A percentile compares a stretch with the other conserved stretches of the same genome.
These are phyloP conservation scores for Aspergillus sclerotiicarbonarius DNA, from an alignment of 495 filamentous ascomycete species.

Conservation along the genomic window DNA sequence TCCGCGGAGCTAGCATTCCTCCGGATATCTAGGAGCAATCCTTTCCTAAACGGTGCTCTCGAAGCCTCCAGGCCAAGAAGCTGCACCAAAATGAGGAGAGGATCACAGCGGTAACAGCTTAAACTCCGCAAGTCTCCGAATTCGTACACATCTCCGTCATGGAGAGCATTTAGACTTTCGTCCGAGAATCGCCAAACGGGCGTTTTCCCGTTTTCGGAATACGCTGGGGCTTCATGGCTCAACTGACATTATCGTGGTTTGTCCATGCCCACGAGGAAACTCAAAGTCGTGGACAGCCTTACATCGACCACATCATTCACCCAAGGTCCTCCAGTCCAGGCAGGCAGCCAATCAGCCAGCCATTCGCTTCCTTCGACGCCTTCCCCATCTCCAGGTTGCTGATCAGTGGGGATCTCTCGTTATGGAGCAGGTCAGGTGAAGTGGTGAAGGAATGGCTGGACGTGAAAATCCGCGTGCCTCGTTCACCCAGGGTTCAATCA, in stretches of 20 bases:
- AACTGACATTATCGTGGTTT: background rate
- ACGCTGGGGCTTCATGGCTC: background rate
- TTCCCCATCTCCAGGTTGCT: conserved; percentile 1
- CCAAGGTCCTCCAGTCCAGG: background rate
- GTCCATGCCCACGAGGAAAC: background rate
- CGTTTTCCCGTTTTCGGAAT: conserved; percentile 4
- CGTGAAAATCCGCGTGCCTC: background rate
- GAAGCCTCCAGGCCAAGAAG: background rate
- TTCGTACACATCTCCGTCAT: background rate
- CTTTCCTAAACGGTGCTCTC: background rate
- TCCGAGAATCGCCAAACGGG: background rate
- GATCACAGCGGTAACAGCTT: background rate
- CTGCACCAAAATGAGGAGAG: background rate
- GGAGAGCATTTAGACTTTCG: background rate
- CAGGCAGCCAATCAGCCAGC: background rate
- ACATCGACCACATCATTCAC: background rate
- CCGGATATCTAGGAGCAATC: background rate
- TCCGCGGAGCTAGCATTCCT: background rate
- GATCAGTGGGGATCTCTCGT: conserved; percentile 1
- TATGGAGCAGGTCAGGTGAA: background rate
- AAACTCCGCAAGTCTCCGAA: background rate
- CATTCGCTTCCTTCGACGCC: background rate
- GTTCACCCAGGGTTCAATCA: background rate
- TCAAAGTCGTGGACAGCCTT: background rate
- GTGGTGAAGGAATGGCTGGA: background rate